A percentile compares a stretch with the other conserved stretches of the same genome.
These are phyloP conservation scores for Turnera subulata DNA, from an alignment of 345 rosid genomes.

Conservation along the genomic window DNA sequence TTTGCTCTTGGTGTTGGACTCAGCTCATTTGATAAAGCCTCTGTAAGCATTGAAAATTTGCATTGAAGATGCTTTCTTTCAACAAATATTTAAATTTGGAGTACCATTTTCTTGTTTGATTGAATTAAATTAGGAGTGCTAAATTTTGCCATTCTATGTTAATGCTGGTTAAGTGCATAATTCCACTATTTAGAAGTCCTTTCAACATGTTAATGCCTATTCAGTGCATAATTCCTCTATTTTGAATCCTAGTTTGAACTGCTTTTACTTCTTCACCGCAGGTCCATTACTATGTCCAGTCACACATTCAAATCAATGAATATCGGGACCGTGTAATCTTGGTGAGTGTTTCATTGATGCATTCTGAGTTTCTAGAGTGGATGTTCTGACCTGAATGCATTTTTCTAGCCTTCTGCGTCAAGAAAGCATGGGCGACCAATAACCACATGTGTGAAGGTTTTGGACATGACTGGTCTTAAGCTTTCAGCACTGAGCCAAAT, in stretches of 20 bases:
- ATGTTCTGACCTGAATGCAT: slow-evolving; percentile 14
- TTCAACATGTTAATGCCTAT: too few species aligned
- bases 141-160: too few species aligned
- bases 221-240: too few species aligned
- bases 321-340: slow-evolving; percentile 77
- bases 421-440: slow-evolving; percentile 70
- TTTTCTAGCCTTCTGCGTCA: slow-evolving; percentile 73
- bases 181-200: too few species aligned
- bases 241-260: background rate
- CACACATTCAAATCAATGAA: slow-evolving; percentile 96
- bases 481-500: slow-evolving; percentile 82
- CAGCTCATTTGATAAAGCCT: slow-evolving; percentile 88
- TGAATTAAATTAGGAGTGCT: too few species aligned
- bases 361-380: background rate
- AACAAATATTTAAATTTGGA: too few species aligned
- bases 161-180: too few species aligned
- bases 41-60: slow-evolving; percentile 45
- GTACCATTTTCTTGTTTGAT: too few species aligned
- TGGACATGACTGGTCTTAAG: slow-evolving; percentile 92
- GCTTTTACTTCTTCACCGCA: slow-evolving; percentile 24
- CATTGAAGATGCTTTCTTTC: too few species aligned
- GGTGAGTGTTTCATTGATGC: slow-evolving; percentile 43
- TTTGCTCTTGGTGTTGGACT: slow-evolving; percentile 77
- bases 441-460: slow-evolving; percentile 78
- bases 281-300: slow-evolving; percentile 89